Conservation (phyloP, 139 green algal species). For the Gonium pectorale region DNA sequence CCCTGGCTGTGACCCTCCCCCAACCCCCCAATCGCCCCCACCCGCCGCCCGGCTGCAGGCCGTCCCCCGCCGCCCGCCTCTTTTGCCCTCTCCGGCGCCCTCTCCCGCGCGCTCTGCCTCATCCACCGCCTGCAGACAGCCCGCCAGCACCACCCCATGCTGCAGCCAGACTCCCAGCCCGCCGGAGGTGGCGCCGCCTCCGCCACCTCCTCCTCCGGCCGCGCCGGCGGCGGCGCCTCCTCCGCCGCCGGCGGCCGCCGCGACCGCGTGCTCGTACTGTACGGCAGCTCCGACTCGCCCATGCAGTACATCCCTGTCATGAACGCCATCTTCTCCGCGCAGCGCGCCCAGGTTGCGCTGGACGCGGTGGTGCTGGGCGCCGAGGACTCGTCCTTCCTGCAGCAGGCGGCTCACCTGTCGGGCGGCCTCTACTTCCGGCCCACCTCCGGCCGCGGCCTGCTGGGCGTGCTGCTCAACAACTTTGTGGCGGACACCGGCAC, state of each 20-base stretch:
- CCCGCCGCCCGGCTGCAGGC: background rate
- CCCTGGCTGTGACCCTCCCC: too few species aligned
- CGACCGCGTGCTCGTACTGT: constrained; percentile 63
- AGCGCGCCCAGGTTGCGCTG: constrained; percentile 68
- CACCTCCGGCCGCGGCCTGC: constrained; percentile 35
- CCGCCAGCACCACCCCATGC: constrained; percentile 8
- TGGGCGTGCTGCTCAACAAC: constrained; percentile 66
- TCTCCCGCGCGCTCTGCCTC: constrained; percentile 72
- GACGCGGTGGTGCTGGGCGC: constrained; percentile 70
- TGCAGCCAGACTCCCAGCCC: background rate
- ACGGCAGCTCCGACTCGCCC: constrained; percentile 59
- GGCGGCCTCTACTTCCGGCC: constrained; percentile 71
- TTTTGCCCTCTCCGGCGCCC: constrained; percentile 58
- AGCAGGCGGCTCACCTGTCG: constrained; percentile 81
- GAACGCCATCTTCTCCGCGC: constrained; percentile 89
- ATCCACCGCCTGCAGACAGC: constrained; percentile 58
- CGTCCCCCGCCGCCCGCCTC: background rate
- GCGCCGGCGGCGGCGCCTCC: background rate
- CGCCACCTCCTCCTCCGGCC: background rate
- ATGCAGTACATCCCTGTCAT: constrained; percentile 85
- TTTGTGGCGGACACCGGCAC: constrained; percentile 63
- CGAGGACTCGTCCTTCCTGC: constrained; percentile 75
- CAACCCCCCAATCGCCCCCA: too few species aligned
- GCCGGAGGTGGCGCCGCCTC: background rate
- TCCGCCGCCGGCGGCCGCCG: background rate